Conservation (phyloP, 1,284 basidiomycete genomes). For the Ceratobasidium sp. region DNA sequence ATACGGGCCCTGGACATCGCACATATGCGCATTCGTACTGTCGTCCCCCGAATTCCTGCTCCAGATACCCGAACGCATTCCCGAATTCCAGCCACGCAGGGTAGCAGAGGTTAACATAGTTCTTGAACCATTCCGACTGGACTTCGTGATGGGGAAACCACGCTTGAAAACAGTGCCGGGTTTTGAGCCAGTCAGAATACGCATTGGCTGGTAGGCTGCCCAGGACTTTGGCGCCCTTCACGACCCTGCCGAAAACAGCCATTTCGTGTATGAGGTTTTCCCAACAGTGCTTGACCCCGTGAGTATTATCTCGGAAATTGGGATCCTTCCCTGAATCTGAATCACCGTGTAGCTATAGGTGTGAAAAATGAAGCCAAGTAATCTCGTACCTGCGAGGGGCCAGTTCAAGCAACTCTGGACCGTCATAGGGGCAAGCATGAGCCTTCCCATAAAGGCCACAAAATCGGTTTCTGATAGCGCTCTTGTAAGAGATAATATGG, state of each 20-base stretch:
- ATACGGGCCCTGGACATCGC: background rate
- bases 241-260: background rate
- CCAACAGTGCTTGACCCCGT: background rate
- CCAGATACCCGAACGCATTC: background rate
- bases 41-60: background rate
- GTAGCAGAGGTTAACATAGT: background rate
- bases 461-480: conserved; percentile 4
- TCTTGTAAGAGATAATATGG: background rate
- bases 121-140: background rate
- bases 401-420: background rate
- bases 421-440: background rate
- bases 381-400: background rate
- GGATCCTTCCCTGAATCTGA: background rate
- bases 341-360: background rate
- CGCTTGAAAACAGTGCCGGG: background rate
- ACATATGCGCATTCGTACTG: background rate
- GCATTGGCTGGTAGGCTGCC: background rate
- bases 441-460: conserved; percentile 5
- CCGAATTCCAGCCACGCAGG: background rate
- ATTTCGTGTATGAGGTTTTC: background rate
- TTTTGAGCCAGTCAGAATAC: conserved; percentile 17
- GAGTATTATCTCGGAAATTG: background rate
- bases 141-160: background rate
- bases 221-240: background rate
- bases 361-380: background rate